Conservation (phyloP, 257 asterid genomes). For the Jaltomata sinuosa region DNA sequence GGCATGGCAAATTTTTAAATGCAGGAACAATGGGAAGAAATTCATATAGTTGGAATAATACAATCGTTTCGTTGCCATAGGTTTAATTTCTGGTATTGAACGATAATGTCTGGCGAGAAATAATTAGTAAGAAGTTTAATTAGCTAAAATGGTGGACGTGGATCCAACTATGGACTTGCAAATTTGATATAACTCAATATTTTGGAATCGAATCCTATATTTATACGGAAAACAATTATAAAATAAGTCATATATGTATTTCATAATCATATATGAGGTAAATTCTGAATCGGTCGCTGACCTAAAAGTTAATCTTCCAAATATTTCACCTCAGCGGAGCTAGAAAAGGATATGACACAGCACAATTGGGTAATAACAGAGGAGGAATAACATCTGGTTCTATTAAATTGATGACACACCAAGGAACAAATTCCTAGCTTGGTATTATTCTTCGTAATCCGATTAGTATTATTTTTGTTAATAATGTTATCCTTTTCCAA, state of each 20-base stretch:
- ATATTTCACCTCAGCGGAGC: background rate
- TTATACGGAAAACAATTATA: background rate
- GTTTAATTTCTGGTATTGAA: background rate
- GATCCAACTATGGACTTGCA: background rate
- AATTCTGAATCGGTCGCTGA: background rate
- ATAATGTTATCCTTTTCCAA: background rate
- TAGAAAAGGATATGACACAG: background rate
- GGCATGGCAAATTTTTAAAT: background rate
- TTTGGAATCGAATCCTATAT: background rate
- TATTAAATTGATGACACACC: background rate
- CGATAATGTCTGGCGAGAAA: background rate
- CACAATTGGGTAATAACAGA: background rate
- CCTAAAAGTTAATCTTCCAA: background rate
- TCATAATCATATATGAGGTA: no score
- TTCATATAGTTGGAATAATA: background rate
- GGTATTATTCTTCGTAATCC: background rate
- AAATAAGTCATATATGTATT: background rate
- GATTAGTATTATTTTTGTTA: background rate
- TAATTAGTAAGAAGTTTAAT: background rate
- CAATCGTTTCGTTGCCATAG: background rate
- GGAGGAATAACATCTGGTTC: background rate
- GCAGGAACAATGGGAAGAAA: background rate
- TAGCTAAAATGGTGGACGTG: background rate
- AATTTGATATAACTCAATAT: background rate
- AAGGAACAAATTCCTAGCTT: constrained; percentile 30